Base-by-base conservation (phyloP, 108 stramenopile genomes). In the Schizochytrium sp. region DNA sequence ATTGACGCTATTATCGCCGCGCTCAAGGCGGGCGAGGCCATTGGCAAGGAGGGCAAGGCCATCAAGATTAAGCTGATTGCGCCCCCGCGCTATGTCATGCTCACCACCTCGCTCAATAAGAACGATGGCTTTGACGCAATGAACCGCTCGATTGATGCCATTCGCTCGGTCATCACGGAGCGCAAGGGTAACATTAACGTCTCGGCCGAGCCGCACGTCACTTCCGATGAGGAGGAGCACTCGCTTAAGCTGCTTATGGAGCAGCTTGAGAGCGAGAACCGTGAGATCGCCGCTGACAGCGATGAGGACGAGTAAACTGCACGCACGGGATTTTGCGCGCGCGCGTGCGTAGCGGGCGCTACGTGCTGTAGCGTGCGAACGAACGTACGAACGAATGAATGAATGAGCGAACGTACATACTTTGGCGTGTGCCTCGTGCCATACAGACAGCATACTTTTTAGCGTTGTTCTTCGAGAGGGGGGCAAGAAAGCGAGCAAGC, bases 221-320 rank as follows among this genome's bases (percentile, higher is more conserved):
- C 98, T 18, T 96, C 96, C 92, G 90, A 97, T 88, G 97, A 97
- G 93, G 99, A 99, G 94, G 98, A 99, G 95, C 94, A 95, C 5
- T 98, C 98, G 87, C 94, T 99, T 87, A 96, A 97, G 89, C 97
- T 95, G 4, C 98, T 98, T 97, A 97, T 99, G 96, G 97, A 98
- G 83, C 90, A 98, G 60, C 92, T 99, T 43, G 97, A 96, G 60
- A 87, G 95, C 88, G 99, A 99, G 91, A 98, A 98, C 91, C 96
- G 96, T 89, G 98, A 98, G 93, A 96, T 97, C 21, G 98, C 98
- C 72, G 98, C 97, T 25, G 98, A 96, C 41, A 97, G 97, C 8
- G 98, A 99, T 89, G 98, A 97, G n/a, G 98, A 99, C 89, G 98
- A 97, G 25, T 53, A 55, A 44, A 57, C 29, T 51, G 34, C 34